Percentiles rank a stretch among this genome's conserved stretches.
Evolutionary conservation across 148 eudicot genomes (phyloP).

Genomic region (Amaranthus palmeri): DNA sequence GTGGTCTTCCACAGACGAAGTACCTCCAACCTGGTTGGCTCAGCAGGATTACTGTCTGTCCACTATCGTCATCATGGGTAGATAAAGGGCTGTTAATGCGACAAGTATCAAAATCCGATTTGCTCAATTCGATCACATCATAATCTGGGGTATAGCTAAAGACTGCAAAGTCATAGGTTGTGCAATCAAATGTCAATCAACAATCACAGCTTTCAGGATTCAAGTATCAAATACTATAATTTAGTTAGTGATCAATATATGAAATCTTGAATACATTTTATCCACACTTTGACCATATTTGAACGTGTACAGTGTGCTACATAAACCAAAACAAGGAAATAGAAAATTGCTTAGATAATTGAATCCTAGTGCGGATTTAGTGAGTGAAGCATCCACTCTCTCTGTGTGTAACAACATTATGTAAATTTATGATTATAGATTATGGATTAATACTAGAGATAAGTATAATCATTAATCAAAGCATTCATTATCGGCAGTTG

Average conservation of each 20-base stretch:
- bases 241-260: not conserved
- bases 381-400: too few relatives aligned
- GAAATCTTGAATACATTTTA: not conserved
- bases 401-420: too few relatives aligned
- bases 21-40: conserved; percentile 22
- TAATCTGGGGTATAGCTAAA: conserved; percentile 24
- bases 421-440: too few relatives aligned
- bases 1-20: conserved; percentile 23
- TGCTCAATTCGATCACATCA: conserved; percentile 21
- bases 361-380: too few relatives aligned
- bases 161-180: conserved; percentile 6
- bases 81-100: conserved; percentile 16
- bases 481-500: too few relatives aligned
- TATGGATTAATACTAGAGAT: too few relatives aligned
- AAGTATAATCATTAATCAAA: too few relatives aligned
- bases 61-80: conserved; percentile 6
- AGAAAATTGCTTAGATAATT: too few relatives aligned
- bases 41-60: conserved; percentile 19
- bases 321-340: too few relatives aligned
- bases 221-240: not conserved
- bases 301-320: not conserved
- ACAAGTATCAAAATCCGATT: conserved; percentile 8
- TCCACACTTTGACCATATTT: not conserved
- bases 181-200: not conserved
- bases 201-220: too few relatives aligned